Percentiles rank a stretch among this genome's conserved stretches.
Conservation (phyloP, 352 stramenopile species). For the Phytophthora sp. region DNA sequence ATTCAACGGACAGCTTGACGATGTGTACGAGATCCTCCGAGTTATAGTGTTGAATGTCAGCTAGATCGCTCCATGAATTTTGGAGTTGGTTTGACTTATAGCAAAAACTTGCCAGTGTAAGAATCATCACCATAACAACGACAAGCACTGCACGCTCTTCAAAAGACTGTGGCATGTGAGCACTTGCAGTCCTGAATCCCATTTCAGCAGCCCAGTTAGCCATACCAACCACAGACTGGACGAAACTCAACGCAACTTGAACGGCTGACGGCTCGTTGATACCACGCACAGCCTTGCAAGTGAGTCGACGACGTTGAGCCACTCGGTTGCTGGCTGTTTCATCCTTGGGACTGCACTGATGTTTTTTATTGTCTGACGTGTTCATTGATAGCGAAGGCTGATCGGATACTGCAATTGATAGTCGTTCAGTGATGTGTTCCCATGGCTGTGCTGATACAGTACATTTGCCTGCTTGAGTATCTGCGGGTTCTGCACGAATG, state of each 20-base stretch:
- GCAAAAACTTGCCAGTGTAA: slow-evolving; percentile 19
- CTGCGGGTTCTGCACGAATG: neutral
- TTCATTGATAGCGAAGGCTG: slow-evolving; percentile 5
- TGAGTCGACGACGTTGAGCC: neutral
- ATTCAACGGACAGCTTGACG: slow-evolving; percentile 24
- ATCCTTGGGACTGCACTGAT: neutral
- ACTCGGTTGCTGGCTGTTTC: neutral
- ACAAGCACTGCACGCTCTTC: slow-evolving; percentile 22
- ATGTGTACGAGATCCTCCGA: slow-evolving; percentile 11
- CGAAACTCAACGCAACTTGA: slow-evolving; percentile 16
- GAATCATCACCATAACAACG: neutral
- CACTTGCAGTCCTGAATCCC: slow-evolving; percentile 8
- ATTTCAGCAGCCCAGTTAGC: neutral
- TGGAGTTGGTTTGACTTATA: slow-evolving; percentile 16
- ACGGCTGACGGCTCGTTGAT: slow-evolving; percentile 9
- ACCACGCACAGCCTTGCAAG: neutral
- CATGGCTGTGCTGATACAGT: slow-evolving; percentile 9
- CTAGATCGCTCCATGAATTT: slow-evolving; percentile 20
- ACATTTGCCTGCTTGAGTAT: neutral
- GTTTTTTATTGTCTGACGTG: neutral
- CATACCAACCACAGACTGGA: slow-evolving; percentile 17
- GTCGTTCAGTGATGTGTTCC: slow-evolving; percentile 16
- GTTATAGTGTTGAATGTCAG: slow-evolving; percentile 9
- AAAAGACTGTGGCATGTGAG: slow-evolving; percentile 5
- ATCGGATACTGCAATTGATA: slow-evolving; percentile 17